Base-by-base conservation (phyloP, 2,329 filamentous ascomycete species). In the Verticillium dahliae region DNA sequence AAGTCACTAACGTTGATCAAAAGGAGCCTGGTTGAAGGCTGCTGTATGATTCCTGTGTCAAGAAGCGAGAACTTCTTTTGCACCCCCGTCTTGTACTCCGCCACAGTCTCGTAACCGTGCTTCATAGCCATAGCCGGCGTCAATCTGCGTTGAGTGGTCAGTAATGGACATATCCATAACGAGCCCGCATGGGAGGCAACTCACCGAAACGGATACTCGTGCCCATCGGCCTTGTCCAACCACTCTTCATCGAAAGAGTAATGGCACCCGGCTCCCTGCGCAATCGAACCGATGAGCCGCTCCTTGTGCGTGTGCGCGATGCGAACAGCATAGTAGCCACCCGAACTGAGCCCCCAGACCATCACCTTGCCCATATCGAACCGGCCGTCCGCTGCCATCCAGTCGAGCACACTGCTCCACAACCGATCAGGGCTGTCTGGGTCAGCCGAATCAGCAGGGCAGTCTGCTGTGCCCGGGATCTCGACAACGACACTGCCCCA, bases 311-410 rank as follows among this genome's bases (percentile, higher is more conserved):
- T 90, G 71, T 89, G 85, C 55, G 87, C 87, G n/a, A 85, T 79
- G 18, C 87, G 81, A 41, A 87, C 78, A 22, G 87, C 87, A 72
- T 90, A 89, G 77, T 89, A 90, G 0, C 87, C 87, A 35, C 88
- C 88, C 0, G 82, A 79, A 65, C 83, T 87, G 38, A 90, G 74
- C 0, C 87, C 88, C 87, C 87, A 90, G 56, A 80, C 83, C 63
- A 86, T 72, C 7, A 90, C 74, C 38, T 78, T 80, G 1, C 68
- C 66, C 78, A 82, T 82, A 69, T 90, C 81, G 67, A 89, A 85
- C 35, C 75, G 69, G 1, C 76, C 73, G 58, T 83, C 74, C 2
- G 69, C 62, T 1, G 69, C 73, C 78, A 88, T 76, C 81, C 86
- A 90, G 38, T 81, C 80, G 3, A 90, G 72, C 35, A 90, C 74